Conservation (phyloP, 75 land plant genomes). For the Isoetes taiwanensis region DNA sequence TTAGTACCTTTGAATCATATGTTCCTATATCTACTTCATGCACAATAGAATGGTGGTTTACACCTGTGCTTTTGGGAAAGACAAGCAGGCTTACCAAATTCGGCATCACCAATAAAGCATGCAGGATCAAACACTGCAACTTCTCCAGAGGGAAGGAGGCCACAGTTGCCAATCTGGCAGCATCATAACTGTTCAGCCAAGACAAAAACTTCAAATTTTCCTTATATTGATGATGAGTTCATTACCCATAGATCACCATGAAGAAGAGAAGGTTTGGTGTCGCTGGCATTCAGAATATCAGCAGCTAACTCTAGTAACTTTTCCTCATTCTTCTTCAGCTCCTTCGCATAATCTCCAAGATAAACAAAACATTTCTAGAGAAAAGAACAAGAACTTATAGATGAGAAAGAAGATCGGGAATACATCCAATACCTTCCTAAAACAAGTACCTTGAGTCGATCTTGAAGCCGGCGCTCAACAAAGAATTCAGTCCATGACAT, state of each 20-base stretch:
- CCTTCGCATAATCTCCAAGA: constrained; percentile 12
- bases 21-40: too few species aligned
- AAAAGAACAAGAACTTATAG: not conserved
- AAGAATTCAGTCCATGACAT: constrained; percentile 17
- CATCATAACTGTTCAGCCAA: not conserved
- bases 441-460: constrained; percentile 13
- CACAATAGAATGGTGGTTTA: too few species aligned
- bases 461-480: constrained; percentile 16
- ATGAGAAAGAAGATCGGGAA: not conserved
- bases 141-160: constrained; percentile 14
- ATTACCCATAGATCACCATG: constrained; percentile 31
- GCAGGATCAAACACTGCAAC: constrained; percentile 28
- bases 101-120: constrained; percentile 23
- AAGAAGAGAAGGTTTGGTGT: constrained; percentile 16
- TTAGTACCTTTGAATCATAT: not conserved
- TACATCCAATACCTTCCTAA: not conserved
- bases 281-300: constrained; percentile 5
- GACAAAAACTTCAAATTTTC: not conserved
- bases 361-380: constrained; percentile 12
- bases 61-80: too few species aligned
- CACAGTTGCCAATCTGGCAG: constrained; percentile 23
- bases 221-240: too few species aligned
- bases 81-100: constrained; percentile 22
- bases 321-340: constrained; percentile 6
- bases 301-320: constrained; percentile 2